phyloP scores from a whole-genome alignment of 257 asterid genomes.

The Solanum virginianum region DNA sequence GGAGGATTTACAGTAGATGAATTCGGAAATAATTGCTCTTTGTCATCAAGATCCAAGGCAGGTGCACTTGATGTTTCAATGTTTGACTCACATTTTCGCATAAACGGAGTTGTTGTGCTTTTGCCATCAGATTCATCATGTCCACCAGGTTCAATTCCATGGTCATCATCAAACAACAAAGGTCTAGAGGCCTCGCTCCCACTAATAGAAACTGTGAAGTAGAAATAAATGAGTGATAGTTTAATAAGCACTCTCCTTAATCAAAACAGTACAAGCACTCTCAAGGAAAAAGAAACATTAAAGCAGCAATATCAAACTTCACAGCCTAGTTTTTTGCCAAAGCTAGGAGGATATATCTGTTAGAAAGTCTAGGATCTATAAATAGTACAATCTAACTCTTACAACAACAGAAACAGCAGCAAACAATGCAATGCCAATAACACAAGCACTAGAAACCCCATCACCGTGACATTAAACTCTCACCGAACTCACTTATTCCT shows the following conservation, averaged over 20 bases:
- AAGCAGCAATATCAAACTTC: background rate
- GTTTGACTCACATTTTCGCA: slow-evolving; percentile 11
- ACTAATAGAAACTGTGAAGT: slow-evolving; percentile 27
- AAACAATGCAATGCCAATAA: background rate
- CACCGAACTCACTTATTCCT: background rate
- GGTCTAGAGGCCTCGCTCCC: slow-evolving; percentile 17
- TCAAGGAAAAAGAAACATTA: background rate
- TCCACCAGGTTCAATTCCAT: slow-evolving; percentile 8
- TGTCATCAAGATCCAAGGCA: slow-evolving; percentile 12
- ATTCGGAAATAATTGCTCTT: slow-evolving; percentile 19
- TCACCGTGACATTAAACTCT: background rate
- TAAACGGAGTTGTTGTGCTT: slow-evolving; percentile 11
- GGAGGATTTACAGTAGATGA: slow-evolving; percentile 17
- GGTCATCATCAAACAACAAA: slow-evolving; percentile 17
- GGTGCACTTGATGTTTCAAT: slow-evolving; percentile 11
- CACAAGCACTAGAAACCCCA: background rate
- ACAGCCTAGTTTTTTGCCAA: background rate
- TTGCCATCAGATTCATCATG: background rate
- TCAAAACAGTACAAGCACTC: background rate
- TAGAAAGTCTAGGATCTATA: background rate
- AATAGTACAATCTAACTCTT: background rate
- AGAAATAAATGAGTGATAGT: background rate
- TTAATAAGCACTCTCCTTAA: background rate
- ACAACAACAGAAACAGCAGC: background rate
- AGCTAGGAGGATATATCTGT: background rate